Conservation (phyloP, 2,329 filamentous ascomycete genomes). For the Thielaviopsis cerberus region DNA sequence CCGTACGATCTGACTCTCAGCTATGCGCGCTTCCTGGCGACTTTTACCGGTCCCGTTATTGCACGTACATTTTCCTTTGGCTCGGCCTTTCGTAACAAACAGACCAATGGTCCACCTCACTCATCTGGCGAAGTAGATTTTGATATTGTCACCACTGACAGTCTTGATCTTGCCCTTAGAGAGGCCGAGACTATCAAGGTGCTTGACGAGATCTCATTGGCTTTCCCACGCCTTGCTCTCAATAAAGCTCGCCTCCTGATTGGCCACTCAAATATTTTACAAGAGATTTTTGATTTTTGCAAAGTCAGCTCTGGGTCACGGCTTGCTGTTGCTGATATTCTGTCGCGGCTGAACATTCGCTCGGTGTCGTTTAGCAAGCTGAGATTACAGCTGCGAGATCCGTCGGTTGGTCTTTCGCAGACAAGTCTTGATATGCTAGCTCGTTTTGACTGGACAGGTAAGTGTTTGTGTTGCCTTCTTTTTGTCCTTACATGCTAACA, state of each 20-base stretch:
- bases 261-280: constrained; percentile 71
- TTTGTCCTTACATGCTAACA: constrained; percentile 13
- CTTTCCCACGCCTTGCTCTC: constrained; percentile 56
- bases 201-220: constrained; percentile 69
- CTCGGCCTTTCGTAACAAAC: constrained; percentile 63
- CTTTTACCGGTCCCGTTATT: constrained; percentile 39
- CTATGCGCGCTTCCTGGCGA: constrained; percentile 67
- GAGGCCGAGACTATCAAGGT: constrained; percentile 92
- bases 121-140: constrained; percentile 86
- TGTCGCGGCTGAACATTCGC: constrained; percentile 74
- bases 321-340: constrained; percentile 55
- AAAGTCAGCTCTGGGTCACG: constrained; percentile 53
- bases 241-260: constrained; percentile 73
- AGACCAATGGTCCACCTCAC: constrained; percentile 61
- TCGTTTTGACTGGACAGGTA: constrained; percentile 76
- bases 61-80: constrained; percentile 76
- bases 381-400: constrained; percentile 61
- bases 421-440: constrained; percentile 82
- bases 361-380: constrained; percentile 71
- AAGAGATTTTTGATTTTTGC: constrained; percentile 79
- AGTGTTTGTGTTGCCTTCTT: constrained; percentile 12
- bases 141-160: constrained; percentile 75
- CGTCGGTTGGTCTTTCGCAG: constrained; percentile 61
- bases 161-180: constrained; percentile 65
- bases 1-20: constrained; percentile 85